Base-by-base conservation (phyloP, 345 rosid genomes). In the Populus deltoides region DNA sequence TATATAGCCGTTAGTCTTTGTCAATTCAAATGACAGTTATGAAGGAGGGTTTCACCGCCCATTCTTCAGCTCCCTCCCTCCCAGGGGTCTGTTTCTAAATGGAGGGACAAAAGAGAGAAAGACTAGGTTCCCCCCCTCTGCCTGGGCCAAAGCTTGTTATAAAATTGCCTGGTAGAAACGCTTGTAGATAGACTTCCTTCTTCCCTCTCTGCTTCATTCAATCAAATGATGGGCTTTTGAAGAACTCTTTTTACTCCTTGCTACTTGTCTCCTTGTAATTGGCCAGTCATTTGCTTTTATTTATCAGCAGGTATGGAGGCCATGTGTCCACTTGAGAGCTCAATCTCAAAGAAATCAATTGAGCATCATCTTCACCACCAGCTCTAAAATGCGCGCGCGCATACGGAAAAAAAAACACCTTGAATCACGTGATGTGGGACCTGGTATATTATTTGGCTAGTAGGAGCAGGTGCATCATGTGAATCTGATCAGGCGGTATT, bases 11-110 rank as follows among this genome's bases (percentile, higher is more conserved):
- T 84, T 84, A 41, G 57, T 66, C 39, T 17, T 8, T 78, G 78
- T 43, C 55, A 74, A 78, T 87, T 87, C 88, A 85, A 87, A 87
- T 81, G 84, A 77, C 77, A 83, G 90, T 87, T 87, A 75, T 29
- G 67, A 62, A 65, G 75, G 70, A 35, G 7, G 38, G 38, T 35
- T 74, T 80, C 35, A 57, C 87, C 87, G 87, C 89, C 78, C 72
- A 65, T 43, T 70, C 36, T 36, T 66, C 66, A 39, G 41, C 38
- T 51, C 7, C 36, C 36, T 33, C 36, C 36, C 36, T 33, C 36
- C 69, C 1, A 2, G 43, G 68, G 68, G 36, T 62, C 55, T 73
- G 53, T 59, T 59, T 73, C 24, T 8, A 25, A 61, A 73, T 74
- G 79, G 81, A 82, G 81, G 77, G 87, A 71, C 45, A 24, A 69